A percentile compares a stretch with the other conserved stretches of the same genome.
phyloP scores from a whole-genome alignment of 75 land plant genomes.

The Azolla pinnata region DNA sequence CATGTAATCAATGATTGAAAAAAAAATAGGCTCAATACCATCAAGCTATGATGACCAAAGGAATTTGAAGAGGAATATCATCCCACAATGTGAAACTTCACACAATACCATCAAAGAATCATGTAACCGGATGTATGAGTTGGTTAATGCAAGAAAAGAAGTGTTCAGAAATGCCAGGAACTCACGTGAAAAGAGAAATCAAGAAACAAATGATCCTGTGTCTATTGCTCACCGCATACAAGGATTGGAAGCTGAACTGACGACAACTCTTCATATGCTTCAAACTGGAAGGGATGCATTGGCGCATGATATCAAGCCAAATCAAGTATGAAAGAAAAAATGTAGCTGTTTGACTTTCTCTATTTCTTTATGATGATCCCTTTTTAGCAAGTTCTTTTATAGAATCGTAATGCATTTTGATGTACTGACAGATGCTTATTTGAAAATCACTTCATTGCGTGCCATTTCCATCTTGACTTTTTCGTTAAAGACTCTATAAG shows the following conservation, averaged over 20 bases:
- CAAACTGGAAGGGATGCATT: constrained; percentile 6
- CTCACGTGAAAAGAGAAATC: background rate
- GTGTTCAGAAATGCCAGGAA: background rate
- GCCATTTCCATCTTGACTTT: too few relatives aligned
- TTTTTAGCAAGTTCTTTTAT: too few relatives aligned
- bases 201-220: background rate
- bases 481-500: too few relatives aligned
- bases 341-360: too few relatives aligned
- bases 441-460: too few relatives aligned
- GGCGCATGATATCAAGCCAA: background rate
- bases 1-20: background rate
- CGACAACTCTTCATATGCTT: constrained; percentile 13
- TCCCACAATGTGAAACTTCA: background rate
- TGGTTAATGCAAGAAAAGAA: background rate
- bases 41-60: background rate
- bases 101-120: background rate
- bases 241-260: constrained; percentile 21
- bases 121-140: background rate
- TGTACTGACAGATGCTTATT: too few relatives aligned
- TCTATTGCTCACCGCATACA: constrained; percentile 19
- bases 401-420: too few relatives aligned
- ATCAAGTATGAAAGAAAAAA: background rate
- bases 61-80: background rate
- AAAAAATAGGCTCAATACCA: background rate
- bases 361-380: too few relatives aligned